A percentile compares a stretch with the other conserved stretches of the same genome.
Conservation (phyloP, 106 monocot genomes). For the Phalaenopsis equestris region DNA sequence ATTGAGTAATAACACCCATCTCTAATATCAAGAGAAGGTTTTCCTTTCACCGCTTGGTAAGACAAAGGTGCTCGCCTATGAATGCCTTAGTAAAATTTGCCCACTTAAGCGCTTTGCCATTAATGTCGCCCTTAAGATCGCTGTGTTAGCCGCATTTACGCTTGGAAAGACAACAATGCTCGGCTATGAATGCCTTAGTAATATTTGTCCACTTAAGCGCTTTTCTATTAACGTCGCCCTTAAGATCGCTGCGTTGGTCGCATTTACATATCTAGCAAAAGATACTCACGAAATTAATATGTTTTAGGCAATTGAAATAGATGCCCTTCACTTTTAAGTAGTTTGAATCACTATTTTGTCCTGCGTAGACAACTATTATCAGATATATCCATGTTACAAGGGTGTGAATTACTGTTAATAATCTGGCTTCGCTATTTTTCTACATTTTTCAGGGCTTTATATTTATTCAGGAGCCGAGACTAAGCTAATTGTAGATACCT, state of each 20-base stretch:
- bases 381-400: background rate
- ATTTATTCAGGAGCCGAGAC: constrained; percentile 53
- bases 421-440: background rate
- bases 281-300: background rate
- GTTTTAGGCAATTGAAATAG: background rate
- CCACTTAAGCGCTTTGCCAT: too few species aligned
- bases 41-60: background rate
- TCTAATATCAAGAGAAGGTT: background rate
- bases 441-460: constrained; percentile 48
- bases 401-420: background rate
- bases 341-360: background rate
- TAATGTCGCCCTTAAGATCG: background rate
- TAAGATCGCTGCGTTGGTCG: background rate
- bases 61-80: too few species aligned
- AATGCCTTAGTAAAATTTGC: too few species aligned
- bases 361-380: background rate
- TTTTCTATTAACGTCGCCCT: background rate
- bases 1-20: background rate
- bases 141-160: background rate
- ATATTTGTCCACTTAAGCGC: too few species aligned
- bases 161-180: too few species aligned
- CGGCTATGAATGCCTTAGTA: too few species aligned
- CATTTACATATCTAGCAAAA: background rate
- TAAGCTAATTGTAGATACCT: constrained; percentile 68
- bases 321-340: background rate